Percentiles rank a stretch among this genome's conserved stretches.
phyloP scores from a whole-genome alignment of 169 alveolate genomes.

The Eimeria praecox region DNA sequence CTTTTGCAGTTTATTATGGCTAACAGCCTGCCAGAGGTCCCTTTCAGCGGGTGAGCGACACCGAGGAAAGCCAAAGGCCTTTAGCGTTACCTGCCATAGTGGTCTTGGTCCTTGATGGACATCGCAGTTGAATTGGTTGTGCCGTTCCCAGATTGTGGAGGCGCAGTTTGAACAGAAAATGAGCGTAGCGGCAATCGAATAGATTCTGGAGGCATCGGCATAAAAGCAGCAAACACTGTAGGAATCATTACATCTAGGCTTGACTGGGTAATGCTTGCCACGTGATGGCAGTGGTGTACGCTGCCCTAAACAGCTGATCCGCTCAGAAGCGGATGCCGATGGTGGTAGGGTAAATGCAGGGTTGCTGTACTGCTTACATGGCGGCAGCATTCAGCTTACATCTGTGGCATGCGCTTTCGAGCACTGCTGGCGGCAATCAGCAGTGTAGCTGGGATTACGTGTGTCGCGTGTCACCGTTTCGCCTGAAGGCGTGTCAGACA shows the following conservation, averaged over 20 bases:
- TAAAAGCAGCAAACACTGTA: not conserved
- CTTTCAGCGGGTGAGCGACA: too few species aligned
- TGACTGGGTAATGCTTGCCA: not conserved
- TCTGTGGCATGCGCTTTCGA: too few species aligned
- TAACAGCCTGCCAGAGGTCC: too few species aligned
- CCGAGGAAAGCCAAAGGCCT: too few species aligned
- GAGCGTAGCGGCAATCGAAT: not conserved
- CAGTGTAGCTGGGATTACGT: too few species aligned
- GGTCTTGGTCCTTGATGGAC: not conserved
- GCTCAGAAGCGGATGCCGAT: not conserved
- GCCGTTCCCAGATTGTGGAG: not conserved
- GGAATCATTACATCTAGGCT: not conserved
- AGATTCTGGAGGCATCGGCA: not conserved
- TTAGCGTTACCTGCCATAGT: not conserved
- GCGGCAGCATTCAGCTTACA: too few species aligned
- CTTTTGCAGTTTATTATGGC: too few species aligned
- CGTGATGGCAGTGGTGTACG: not conserved
- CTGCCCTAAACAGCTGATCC: not conserved
- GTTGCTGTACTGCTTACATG: not conserved
- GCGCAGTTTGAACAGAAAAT: not conserved
- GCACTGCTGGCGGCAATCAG: not conserved
- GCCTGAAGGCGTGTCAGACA: too few species aligned
- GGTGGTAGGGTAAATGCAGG: not conserved
- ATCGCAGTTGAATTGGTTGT: not conserved
- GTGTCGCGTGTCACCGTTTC: too few species aligned